Base-by-base conservation (phyloP, 176 grass and related monocot genomes). In the Raddia guianensis region DNA sequence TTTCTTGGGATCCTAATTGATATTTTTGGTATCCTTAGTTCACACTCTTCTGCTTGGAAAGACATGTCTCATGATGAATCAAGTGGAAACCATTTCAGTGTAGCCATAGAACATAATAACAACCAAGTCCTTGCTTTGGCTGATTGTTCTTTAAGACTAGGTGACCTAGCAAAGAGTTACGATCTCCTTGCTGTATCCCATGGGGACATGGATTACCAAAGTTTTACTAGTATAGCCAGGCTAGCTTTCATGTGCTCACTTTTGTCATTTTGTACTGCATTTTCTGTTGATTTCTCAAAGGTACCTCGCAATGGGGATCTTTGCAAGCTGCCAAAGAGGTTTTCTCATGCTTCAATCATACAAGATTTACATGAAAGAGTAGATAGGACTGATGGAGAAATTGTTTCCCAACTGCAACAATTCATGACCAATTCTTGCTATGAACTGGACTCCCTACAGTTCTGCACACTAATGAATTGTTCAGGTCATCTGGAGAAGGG, bases 111-210 rank as follows among this genome's bases (percentile, higher is more conserved):
- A 62, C 53, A 70, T 80, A 27, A 79, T 49, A 64, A 63, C 27
- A 63, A 53, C 70, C 74, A 88, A 40, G 37, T 87, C 54, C 66
- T 80, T 87, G 78, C 68, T 88, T 77, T 98, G 70, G 80, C 44
- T 71, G 71, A 82, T 69, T 86, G 79, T 84, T 94, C 90, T 47
- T 70, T 81, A 78, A 87, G 78, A 72, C 42, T 94, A 67, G 80
- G 77, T 77, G 81, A 87, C 46, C 83, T 98, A 63, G 90, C 83
- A 61, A 94, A 94, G 53, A 86, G 81, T 69, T 98, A 92, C 37
- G 95, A 98, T 83, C 81, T 98, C 49, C 84, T 98, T 51, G 82
- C 86, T 56, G 81, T 78, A 87, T 94, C 95, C 59, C 91, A 91
- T 81, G 72, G 84, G 70, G 90, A 94, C 83, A 92, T 87, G 59